Evolutionary conservation across 805 yeast genomes (phyloP), one percentile per base, ranked within the genome.

Genomic region (Candida tallmaniae): DNA sequence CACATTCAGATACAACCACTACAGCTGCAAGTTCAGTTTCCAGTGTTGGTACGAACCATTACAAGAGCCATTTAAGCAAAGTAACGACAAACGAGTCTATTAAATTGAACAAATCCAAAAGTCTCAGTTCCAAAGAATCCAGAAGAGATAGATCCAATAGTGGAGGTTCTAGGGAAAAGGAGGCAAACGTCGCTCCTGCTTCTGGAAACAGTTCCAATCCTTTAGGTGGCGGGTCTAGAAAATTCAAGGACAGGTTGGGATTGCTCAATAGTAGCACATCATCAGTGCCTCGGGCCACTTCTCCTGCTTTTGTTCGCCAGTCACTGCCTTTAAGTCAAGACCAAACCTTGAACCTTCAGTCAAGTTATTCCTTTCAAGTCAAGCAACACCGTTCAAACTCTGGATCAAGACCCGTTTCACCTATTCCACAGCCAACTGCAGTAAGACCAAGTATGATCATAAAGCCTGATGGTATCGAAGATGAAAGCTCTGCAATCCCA

Each of bases 281-380:
- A 7, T 29, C 37, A n/a, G 19, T 23, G 4, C 36, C 31, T n/a
- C 13, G 3, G 9, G 6, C 27, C 4, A 9, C 21, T 23, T 34
- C 36, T 19, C 35, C 34, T 9, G 14, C 4, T 18, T 29, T 22
- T 35, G 48, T 11, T 39, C 20, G 32, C 3, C 34, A 10, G 23
- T 19, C 32, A 8, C 42, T 31, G 37, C 34, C 40, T 11, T 27
- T 27, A 18, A n/a, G 9, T n/a, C 20, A 25, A 21, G 27, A 12
- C 18, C 19, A 6, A 6, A 3, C 3, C n/a, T 20, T 19, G 15
- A 25, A 25, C 15, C 11, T 36, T 23, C 32, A 17, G 14, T 36
- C 55, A 31, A 46, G 63, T 2, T 62, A 63, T 42, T 51, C 60
- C 3, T 51, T 50, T 21, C 66, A 59, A 22, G 58, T 60, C 12